A percentile compares a stretch with the other conserved stretches of the same genome.
These are phyloP conservation scores for Ceratocystis albifundus DNA, from an alignment of 2,329 filamentous ascomycete species.

Conservation along the genomic window DNA sequence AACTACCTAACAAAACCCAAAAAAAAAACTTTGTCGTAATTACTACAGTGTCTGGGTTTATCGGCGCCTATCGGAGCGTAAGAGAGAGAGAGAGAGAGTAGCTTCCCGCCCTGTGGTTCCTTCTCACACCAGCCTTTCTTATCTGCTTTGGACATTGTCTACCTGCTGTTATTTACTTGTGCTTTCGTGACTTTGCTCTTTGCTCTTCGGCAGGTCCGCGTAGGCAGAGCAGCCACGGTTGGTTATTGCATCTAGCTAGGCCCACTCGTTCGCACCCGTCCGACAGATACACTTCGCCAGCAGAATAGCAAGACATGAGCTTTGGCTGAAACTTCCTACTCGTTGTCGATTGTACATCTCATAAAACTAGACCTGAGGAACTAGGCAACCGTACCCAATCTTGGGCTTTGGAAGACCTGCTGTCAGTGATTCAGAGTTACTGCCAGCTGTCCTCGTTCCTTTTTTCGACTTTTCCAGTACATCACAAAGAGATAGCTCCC, in stretches of 20 bases:
- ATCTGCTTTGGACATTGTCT: neutral
- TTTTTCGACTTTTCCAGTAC: slow-evolving; percentile 22
- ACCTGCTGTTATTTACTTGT: neutral
- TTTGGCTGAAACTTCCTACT: slow-evolving; percentile 18
- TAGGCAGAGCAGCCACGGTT: neutral
- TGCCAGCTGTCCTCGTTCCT: slow-evolving; percentile 21
- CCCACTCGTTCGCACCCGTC: neutral
- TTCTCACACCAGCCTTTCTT: neutral
- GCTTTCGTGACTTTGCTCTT: neutral
- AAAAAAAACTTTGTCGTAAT: too few species aligned
- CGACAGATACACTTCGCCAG: neutral
- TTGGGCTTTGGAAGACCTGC: slow-evolving; percentile 20
- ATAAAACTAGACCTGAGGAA: slow-evolving; percentile 21
- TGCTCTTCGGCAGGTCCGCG: neutral
- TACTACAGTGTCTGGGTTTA: too few species aligned
- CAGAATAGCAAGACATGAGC: slow-evolving; percentile 16
- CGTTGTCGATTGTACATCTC: slow-evolving; percentile 17
- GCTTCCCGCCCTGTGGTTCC: neutral
- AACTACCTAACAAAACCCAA: too few species aligned
- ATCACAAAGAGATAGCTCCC: slow-evolving; percentile 2
- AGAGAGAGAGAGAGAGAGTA: too few species aligned
- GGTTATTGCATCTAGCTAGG: neutral
- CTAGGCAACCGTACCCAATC: slow-evolving; percentile 20
- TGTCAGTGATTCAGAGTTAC: slow-evolving; percentile 24
- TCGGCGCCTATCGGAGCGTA: too few species aligned